Percentiles rank a stretch among this genome's conserved stretches.
These are phyloP conservation scores for Cicer cuneatum DNA, from an alignment of 306 rosid genomes.

Conservation along the genomic window DNA sequence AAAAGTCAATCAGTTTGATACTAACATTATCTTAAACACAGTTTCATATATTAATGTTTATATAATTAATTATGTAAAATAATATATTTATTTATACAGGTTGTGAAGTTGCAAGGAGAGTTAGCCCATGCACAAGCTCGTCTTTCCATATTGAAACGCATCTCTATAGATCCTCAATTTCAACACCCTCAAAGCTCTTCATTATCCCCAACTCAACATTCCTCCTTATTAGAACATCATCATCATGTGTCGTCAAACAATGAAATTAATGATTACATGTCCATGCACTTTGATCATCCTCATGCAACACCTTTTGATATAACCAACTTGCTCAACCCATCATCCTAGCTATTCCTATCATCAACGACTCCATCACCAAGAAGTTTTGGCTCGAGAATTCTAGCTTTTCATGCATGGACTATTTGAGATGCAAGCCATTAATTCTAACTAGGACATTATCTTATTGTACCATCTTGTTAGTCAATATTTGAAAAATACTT, in stretches of 20 bases:
- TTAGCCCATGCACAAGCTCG: conserved; percentile 20
- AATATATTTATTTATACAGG: background rate
- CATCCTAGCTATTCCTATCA: background rate
- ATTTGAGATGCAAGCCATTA: background rate
- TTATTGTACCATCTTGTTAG: background rate
- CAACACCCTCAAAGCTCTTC: conserved; percentile 15
- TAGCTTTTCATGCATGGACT: background rate
- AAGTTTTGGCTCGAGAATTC: background rate
- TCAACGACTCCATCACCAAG: conserved; percentile 10
- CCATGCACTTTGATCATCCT: background rate
- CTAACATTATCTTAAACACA: no score
- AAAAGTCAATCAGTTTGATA: no score
- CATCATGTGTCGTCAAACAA: conserved; percentile 16
- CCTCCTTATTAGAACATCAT: background rate
- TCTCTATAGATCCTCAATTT: background rate
- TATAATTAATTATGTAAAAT: background rate
- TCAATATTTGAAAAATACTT: background rate
- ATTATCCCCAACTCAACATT: background rate
- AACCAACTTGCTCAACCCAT: background rate
- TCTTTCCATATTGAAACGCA: conserved; percentile 9
- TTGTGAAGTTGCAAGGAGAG: conserved; percentile 24
- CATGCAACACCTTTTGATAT: conserved; percentile 8
- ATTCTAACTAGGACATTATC: background rate
- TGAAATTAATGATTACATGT: conserved; percentile 7
- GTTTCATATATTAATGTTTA: background rate